Percentiles rank a stretch among this genome's conserved stretches.
These are phyloP conservation scores for Pichia sp. DNA, from an alignment of 1,139 yeast genomes.

Conservation along the genomic window DNA sequence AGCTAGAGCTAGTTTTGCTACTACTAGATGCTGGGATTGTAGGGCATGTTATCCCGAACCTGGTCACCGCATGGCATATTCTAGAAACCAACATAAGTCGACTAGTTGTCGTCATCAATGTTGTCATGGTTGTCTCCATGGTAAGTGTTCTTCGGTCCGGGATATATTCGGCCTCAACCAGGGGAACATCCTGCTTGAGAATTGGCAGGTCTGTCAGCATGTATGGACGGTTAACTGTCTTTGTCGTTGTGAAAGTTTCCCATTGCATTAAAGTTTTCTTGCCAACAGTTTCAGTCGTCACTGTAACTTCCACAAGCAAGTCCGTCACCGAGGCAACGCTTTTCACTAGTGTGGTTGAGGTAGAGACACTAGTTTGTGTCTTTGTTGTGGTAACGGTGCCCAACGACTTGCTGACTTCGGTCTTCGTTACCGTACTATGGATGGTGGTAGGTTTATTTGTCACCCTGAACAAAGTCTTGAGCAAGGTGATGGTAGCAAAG, in stretches of 20 bases:
- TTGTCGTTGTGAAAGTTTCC: constrained; percentile 13
- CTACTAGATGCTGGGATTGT: no score
- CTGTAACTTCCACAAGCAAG: constrained; percentile 13
- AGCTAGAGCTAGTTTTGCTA: no score
- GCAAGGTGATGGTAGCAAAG: no score
- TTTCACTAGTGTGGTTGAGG: neutral
- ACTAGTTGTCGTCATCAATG: neutral
- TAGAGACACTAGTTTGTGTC: neutral
- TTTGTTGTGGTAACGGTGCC: neutral
- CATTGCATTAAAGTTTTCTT: constrained; percentile 16
- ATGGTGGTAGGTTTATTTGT: neutral
- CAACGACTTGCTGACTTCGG: neutral
- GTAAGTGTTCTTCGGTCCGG: constrained; percentile 5
- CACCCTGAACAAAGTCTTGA: neutral
- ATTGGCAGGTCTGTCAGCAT: neutral
- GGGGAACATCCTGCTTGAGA: no score
- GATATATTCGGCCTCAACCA: constrained; percentile 2
- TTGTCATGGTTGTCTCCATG: neutral
- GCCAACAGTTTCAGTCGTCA: constrained; percentile 16
- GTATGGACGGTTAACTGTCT: neutral
- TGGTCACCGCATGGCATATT: constrained; percentile 5
- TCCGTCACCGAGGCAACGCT: neutral
- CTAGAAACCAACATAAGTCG: neutral
- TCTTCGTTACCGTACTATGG: neutral
- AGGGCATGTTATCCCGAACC: constrained; percentile 4